Conservation (phyloP, 2,329 filamentous ascomycete species). For the Monilinia polystroma region DNA sequence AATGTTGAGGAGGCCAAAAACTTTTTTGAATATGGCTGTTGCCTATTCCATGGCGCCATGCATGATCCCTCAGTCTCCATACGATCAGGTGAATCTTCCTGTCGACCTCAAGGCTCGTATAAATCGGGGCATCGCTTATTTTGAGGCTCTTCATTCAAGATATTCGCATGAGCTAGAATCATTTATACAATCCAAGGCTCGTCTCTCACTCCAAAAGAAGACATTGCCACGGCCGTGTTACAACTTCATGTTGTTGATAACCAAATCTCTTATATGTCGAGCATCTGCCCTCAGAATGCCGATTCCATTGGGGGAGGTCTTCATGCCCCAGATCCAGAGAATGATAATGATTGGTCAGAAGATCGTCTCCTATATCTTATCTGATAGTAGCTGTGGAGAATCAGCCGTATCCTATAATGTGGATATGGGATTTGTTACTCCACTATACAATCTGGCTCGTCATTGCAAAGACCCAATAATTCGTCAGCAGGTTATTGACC, state of each 20-base stretch:
- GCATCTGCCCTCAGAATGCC: conserved; percentile 4
- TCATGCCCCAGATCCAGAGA: conserved; percentile 8
- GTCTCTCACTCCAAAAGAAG: neutral
- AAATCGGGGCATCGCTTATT: no score
- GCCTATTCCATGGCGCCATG: conserved; percentile 3
- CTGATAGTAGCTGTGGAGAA: neutral
- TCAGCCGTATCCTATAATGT: conserved; percentile 50
- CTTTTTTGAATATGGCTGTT: conserved; percentile 20
- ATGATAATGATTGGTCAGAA: conserved; percentile 6
- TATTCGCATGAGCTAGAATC: neutral
- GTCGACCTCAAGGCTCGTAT: no score
- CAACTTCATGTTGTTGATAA: conserved; percentile 24
- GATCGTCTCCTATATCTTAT: neutral
- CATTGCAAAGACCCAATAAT: conserved; percentile 58
- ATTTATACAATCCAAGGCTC: neutral
- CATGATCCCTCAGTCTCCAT: neutral
- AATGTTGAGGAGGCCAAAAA: conserved; percentile 2
- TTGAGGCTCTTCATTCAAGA: no score
- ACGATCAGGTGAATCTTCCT: neutral
- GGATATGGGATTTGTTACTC: conserved; percentile 61
- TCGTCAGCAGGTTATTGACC: conserved; percentile 58
- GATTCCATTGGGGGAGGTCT: neutral
- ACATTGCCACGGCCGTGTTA: conserved; percentile 15
- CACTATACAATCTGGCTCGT: conserved; percentile 61
- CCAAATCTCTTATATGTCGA: conserved; percentile 20